phyloP scores from a whole-genome alignment of 2,329 filamentous ascomycete species.

The Leptodontidium sp. region DNA sequence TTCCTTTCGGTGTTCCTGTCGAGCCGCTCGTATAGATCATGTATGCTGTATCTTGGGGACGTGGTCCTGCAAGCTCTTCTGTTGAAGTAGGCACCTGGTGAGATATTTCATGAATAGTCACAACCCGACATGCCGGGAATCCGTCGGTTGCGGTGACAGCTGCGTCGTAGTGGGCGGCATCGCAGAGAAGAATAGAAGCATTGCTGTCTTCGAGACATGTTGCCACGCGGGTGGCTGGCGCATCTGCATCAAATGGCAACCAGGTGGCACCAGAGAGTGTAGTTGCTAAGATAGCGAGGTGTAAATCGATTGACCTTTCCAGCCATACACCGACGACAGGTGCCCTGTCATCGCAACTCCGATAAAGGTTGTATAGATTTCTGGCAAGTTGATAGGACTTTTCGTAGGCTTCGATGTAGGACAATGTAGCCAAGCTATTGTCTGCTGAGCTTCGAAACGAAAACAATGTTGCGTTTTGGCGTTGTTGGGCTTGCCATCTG shows the following conservation, averaged over 20 bases:
- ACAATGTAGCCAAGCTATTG: neutral
- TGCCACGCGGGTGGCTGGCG: neutral
- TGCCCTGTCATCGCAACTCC: neutral
- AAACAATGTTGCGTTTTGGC: conserved; percentile 9
- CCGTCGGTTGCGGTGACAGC: neutral
- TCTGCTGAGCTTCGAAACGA: conserved; percentile 15
- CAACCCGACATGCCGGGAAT: neutral
- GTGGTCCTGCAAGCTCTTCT: conserved; percentile 13
- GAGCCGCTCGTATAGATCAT: conserved; percentile 31
- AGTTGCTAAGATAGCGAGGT: conserved; percentile 23
- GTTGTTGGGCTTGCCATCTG: conserved; percentile 13
- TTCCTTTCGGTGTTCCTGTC: conserved; percentile 28
- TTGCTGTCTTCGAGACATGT: conserved; percentile 17
- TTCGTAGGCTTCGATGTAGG: conserved; percentile 16
- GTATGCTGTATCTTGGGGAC: conserved; percentile 24
- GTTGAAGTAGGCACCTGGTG: neutral
- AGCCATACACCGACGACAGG: conserved; percentile 22
- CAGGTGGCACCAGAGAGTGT: conserved; percentile 23
- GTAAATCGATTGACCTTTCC: conserved; percentile 23
- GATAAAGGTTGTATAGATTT: neutral
- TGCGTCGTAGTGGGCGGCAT: conserved; percentile 8
- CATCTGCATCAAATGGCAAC: conserved; percentile 11
- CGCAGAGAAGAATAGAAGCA: conserved; percentile 16
- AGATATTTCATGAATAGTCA: neutral
- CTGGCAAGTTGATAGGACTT: conserved; percentile 1